Base-by-base conservation (phyloP, 1,284 basidiomycete species). In the Pyrrhoderma noxium region DNA sequence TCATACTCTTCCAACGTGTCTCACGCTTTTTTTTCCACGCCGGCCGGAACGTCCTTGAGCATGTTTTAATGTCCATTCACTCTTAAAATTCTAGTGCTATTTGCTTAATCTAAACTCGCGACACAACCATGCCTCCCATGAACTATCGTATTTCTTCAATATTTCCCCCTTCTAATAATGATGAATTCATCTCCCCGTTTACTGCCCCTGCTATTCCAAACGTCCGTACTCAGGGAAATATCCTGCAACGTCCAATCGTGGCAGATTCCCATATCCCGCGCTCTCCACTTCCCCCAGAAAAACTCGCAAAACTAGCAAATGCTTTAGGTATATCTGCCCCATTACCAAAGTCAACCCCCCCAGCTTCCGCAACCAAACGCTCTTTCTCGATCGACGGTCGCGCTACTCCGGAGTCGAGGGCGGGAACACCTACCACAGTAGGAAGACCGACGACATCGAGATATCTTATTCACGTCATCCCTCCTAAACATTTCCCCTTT, bases 221-320 rank as follows among this genome's bases (percentile, higher is more conserved):
- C 25, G 25, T 56, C 9, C 52, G 50, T 31, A 35, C 42, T 21
- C 27, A 36, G 31, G 47, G 50, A 19, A 25, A 22, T 1, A 39
- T 43, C 3, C 23, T 40, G 22, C 45, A 41, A 38, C 52, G 44
- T n/a, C 54, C 51, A 23, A 45, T 45, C 21, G 45, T 21, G 13
- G 54, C 51, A 34, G 51, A 44, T 25, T 21, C 53, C 38, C 45
- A 41, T 23, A 45, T 76, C 16, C 85, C 85, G 53, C 81, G 78
- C 59, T 66, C 80, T 34, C 87, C 87, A 2, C 70, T 90, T 11
- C 67, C 85, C 4, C 86, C 88, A 9, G 75, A 85, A 59, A 74
- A 82, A 13, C 76, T 90, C 3, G 88, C 85, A 39, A 86, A 84
- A 58, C 72, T 90, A 31, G 87, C 86, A 21, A 90, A 90, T 61